Evolutionary conservation across 2,329 filamentous ascomycete genomes (phyloP), one percentile per base, ranked within the genome.

Genomic region (Aspergillus fructus): DNA sequence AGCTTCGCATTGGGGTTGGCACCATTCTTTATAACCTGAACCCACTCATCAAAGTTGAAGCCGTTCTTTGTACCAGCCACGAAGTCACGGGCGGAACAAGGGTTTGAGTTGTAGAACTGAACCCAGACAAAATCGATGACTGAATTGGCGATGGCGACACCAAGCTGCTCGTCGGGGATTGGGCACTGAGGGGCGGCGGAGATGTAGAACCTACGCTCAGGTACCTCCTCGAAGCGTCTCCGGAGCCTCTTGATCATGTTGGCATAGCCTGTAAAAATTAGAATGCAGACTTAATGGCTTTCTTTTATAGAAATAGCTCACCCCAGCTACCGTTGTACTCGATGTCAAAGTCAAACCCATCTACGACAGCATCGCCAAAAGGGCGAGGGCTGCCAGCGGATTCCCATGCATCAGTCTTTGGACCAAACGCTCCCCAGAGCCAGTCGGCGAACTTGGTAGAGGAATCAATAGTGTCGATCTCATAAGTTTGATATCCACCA

Each of bases 51-150:
- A 59, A 77, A 81, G 56, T 78, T 80, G 65, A 82, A 82, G 1
- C 71, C 69, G 4, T 64, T 57, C 13, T 59, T 61, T 27, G 59
- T 69, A 27, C 70, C 65, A 11, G 70, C 55, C 40, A 78, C 72
- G 33, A 72, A 80, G 48, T 73, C 69, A 19, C 75, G 71, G 19
- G 82, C 81, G 56, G 80, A 82, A 71, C 83, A 85, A 3, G 63
- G 49, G 11, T 68, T 62, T 1, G 78, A 83, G 72, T 84, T 84
- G 72, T 84, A 85, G 69, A 82, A 84, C 59, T 84, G 82, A 37
- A 82, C 73, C 70, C 79, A 84, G 60, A 84, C 64, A 62, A 81
- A 83, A 65, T 84, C 82, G 62, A 84, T 82, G 9, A 61, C 59
- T 8, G 79, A 71, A 34, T 71, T 71, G 15, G 58, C 46, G 54